Percentiles rank a stretch among this genome's conserved stretches.
Conservation (phyloP, 768 basidiomycete species). For the Naganishia vaughanmartiniae region DNA sequence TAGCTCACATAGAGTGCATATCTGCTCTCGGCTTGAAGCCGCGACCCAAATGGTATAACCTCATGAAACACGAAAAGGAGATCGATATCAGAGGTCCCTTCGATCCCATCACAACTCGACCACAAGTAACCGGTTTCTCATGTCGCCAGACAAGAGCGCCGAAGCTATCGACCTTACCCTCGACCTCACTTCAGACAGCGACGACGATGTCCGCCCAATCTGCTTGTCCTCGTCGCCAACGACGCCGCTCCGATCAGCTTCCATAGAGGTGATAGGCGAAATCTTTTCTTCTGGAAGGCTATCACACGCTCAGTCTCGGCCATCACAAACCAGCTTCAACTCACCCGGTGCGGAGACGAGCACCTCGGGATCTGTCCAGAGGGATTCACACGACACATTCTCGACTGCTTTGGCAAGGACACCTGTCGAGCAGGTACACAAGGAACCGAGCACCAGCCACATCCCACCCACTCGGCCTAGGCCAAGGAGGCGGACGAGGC, state of each 20-base stretch:
- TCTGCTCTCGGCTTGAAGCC: not conserved
- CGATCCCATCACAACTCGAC: not conserved
- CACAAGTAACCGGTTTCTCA: not conserved
- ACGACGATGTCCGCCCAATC: not conserved
- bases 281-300: not conserved
- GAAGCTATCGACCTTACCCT: constrained; percentile 17
- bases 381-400: not conserved
- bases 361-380: not conserved
- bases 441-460: not conserved
- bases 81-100: not conserved
- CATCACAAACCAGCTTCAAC: not conserved
- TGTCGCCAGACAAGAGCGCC: constrained; percentile 13
- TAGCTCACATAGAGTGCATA: not conserved
- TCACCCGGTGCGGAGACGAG: not conserved
- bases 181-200: constrained; percentile 5
- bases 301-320: not conserved
- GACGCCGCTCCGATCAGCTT: not conserved
- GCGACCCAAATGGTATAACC: constrained; percentile 1
- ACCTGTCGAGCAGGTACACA: not conserved
- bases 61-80: not conserved
- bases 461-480: not conserved
- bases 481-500: not conserved
- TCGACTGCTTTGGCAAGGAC: not conserved
- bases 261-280: not conserved
- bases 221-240: not conserved